Percentiles rank a stretch among this genome's conserved stretches.
phyloP scores from a whole-genome alignment of 176 grass and related monocot species.

The Panicum miliaceum region DNA sequence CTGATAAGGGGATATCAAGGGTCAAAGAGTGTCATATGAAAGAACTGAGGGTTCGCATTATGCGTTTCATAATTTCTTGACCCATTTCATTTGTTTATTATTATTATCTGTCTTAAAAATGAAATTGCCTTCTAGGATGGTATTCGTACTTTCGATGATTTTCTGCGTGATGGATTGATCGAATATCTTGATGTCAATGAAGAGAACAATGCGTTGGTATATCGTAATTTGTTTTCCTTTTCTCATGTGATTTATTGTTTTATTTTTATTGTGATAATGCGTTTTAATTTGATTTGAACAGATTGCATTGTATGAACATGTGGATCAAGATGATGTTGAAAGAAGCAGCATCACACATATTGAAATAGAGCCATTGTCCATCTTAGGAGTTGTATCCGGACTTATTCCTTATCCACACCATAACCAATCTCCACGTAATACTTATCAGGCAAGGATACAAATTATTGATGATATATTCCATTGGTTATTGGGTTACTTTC shows the following conservation, averaged over 20 bases:
- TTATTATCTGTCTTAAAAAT: conserved; percentile 31
- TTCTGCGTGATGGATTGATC: conserved; percentile 89
- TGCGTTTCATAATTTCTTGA: conserved; percentile 32
- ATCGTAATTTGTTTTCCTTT: conserved; percentile 27
- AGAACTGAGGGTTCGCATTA: conserved; percentile 74
- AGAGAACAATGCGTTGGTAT: conserved; percentile 96
- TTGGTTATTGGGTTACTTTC: conserved; percentile 20
- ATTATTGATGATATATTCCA: conserved; percentile 8
- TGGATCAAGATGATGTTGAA: conserved; percentile 76
- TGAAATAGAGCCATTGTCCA: conserved; percentile 88
- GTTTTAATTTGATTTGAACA: conserved; percentile 49
- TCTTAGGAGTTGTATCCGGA: conserved; percentile 92
- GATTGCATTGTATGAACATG: conserved; percentile 92
- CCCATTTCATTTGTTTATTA: conserved; percentile 17
- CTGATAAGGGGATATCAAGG: conserved; percentile 88
- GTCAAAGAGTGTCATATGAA: conserved; percentile 89
- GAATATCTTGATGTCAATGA: conserved; percentile 99
- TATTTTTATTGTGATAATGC: conserved; percentile 29
- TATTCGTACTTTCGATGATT: conserved; percentile 88
- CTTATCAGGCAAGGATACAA: conserved; percentile 76
- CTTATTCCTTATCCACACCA: conserved; percentile 98
- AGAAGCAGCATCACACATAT: conserved; percentile 83
- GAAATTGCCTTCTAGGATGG: conserved; percentile 69
- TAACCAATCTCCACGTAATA: conserved; percentile 97
- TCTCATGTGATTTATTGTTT: conserved; percentile 16